Conservation (phyloP, 129 eudicot genomes). For the Cynara cardunculus region DNA sequence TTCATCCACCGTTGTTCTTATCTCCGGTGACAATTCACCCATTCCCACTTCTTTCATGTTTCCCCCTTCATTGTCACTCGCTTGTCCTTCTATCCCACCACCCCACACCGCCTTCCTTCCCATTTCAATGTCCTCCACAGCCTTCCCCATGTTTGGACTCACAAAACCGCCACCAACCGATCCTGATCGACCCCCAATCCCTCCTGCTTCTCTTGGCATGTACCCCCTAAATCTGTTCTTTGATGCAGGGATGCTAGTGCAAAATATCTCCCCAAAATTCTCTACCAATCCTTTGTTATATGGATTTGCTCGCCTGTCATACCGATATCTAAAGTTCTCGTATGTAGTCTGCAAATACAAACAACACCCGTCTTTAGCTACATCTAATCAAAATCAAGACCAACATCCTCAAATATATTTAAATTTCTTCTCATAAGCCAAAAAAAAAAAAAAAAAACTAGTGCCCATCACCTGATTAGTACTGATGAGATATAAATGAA, state of each 20-base stretch:
- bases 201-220: constrained; percentile 67
- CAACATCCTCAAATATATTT: background rate
- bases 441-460: background rate
- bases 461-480: constrained; percentile 73
- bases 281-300: constrained; percentile 80
- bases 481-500: constrained; percentile 92
- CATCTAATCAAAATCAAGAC: background rate
- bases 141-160: constrained; percentile 95
- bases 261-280: constrained; percentile 79
- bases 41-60: constrained; percentile 61
- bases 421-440: background rate
- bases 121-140: constrained; percentile 87
- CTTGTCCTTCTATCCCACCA: constrained; percentile 56
- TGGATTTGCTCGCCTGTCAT: constrained; percentile 91
- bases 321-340: constrained; percentile 92
- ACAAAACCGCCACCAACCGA: constrained; percentile 77
- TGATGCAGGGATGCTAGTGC: constrained; percentile 59
- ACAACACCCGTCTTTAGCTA: background rate
- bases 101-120: constrained; percentile 98
- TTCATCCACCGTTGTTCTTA: constrained; percentile 79
- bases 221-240: constrained; percentile 75
- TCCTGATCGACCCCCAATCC: constrained; percentile 56
- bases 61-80: constrained; percentile 55
- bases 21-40: constrained; percentile 77
- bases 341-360: constrained; percentile 76